Evolutionary conservation across 2,329 filamentous ascomycete species (phyloP).

Genomic region (Fusarium sp.): DNA sequence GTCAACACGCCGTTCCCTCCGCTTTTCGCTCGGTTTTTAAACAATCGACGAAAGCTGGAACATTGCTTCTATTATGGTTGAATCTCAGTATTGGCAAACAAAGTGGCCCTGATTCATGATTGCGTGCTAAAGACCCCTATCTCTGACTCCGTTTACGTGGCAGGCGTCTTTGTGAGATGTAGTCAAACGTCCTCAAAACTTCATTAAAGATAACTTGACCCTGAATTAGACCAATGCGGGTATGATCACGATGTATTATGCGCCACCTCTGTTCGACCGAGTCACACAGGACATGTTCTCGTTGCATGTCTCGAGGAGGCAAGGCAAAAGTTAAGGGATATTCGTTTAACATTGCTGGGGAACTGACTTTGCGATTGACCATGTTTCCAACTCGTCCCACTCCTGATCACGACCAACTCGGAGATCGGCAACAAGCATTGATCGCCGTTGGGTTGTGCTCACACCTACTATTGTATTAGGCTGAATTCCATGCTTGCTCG

Average conservation of each 20-base stretch:
- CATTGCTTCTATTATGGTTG: background rate
- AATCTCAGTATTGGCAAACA: constrained; percentile 14
- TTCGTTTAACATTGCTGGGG: background rate
- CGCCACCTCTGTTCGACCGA: constrained; percentile 21
- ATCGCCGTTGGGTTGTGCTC: constrained; percentile 11
- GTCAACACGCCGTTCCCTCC: constrained; percentile 7
- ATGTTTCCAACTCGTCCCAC: constrained; percentile 3
- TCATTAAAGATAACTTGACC: background rate
- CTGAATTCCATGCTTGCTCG: constrained; percentile 1
- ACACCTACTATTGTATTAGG: constrained; percentile 2
- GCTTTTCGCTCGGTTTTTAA: constrained; percentile 9
- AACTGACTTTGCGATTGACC: background rate
- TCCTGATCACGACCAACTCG: constrained; percentile 7
- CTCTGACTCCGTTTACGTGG: background rate
- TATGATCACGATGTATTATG: background rate
- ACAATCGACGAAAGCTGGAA: background rate
- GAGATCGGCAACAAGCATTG: constrained; percentile 33
- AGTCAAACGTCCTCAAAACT: constrained; percentile 20
- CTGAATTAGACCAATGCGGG: constrained; percentile 9
- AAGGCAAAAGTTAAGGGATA: background rate
- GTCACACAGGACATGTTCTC: constrained; percentile 4
- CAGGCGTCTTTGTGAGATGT: constrained; percentile 23
- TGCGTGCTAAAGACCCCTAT: constrained; percentile 5
- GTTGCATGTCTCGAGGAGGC: background rate
- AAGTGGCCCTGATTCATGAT: constrained; percentile 12